These are phyloP conservation scores for Oryza coarctata DNA, from an alignment of 176 grass and related monocot species.

Conservation along the genomic window DNA sequence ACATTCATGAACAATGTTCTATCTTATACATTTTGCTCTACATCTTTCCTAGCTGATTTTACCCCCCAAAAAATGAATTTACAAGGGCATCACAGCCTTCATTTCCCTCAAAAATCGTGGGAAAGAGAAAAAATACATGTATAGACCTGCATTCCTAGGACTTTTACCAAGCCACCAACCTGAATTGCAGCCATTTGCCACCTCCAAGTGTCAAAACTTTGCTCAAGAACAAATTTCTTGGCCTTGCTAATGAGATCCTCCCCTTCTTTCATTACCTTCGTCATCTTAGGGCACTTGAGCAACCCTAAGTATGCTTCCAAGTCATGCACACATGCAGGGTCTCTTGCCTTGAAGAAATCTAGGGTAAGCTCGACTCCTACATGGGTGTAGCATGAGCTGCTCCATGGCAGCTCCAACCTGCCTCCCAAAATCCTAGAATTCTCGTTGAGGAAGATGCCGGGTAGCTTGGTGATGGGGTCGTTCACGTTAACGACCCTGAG, in stretches of 20 bases:
- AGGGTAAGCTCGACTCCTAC: constrained; percentile 67
- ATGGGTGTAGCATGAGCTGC: constrained; percentile 63
- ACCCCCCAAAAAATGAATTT: constrained; percentile 28
- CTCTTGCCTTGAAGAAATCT: constrained; percentile 66
- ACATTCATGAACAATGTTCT: neutral
- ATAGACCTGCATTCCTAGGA: constrained; percentile 49
- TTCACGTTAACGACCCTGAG: constrained; percentile 67
- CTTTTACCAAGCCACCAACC: constrained; percentile 52
- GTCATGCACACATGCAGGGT: constrained; percentile 77
- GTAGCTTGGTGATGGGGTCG: constrained; percentile 70
- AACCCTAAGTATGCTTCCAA: constrained; percentile 64
- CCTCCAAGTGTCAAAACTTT: constrained; percentile 50
- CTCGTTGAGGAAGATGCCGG: constrained; percentile 70
- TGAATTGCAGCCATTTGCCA: constrained; percentile 56
- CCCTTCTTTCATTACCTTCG: constrained; percentile 39
- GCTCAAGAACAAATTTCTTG: constrained; percentile 42
- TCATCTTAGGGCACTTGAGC: constrained; percentile 58
- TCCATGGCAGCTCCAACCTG: constrained; percentile 57
- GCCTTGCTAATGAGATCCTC: constrained; percentile 38
- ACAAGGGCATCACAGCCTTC: constrained; percentile 17
- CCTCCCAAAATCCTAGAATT: constrained; percentile 43
- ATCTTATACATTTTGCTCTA: neutral
- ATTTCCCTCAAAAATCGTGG: constrained; percentile 48
- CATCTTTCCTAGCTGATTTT: neutral
- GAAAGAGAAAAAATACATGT: constrained; percentile 1